These are phyloP conservation scores for Lichtheimia ramosa DNA, from an alignment of 371 early-diverging fungal species.

Conservation along the genomic window DNA sequence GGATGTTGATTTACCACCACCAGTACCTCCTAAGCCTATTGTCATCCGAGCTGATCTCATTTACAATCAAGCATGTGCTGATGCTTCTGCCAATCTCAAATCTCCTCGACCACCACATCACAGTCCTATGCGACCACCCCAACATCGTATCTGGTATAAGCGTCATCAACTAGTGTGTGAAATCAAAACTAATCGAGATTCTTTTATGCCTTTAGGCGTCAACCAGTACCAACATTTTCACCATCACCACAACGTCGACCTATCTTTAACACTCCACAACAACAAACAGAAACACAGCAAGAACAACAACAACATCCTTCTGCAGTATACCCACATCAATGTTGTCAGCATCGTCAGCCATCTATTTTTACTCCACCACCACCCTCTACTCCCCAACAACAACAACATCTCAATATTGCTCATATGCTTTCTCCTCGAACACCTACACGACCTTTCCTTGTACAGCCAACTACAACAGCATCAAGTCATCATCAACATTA, in stretches of 20 bases:
- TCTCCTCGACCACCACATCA: slow-evolving; percentile 13
- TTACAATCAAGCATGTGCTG: slow-evolving; percentile 9
- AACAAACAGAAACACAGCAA: slow-evolving; percentile 1
- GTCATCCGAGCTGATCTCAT: slow-evolving; percentile 35
- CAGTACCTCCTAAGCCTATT: slow-evolving; percentile 45
- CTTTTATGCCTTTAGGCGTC: slow-evolving; percentile 2
- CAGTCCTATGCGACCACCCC: slow-evolving; percentile 4
- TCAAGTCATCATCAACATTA: background rate
- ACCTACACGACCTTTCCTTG: slow-evolving; percentile 1
- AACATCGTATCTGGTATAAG: slow-evolving; percentile 4
- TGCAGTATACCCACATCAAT: slow-evolving; percentile 2
- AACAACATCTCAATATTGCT: slow-evolving; percentile 12
- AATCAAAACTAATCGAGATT: no score
- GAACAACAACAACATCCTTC: slow-evolving; percentile 1
- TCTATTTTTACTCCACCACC: slow-evolving; percentile 5
- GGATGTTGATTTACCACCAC: slow-evolving; percentile 28
- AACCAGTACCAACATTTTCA: background rate
- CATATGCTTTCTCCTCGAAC: slow-evolving; percentile 21
- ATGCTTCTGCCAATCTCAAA: slow-evolving; percentile 11
- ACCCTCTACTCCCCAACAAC: slow-evolving; percentile 5
- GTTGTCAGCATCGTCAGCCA: slow-evolving; percentile 12
- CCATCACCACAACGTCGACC: slow-evolving; percentile 4
- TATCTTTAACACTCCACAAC: background rate
- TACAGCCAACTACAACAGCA: background rate
- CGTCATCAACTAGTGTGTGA: no score